Base-by-base conservation (phyloP, 1,284 basidiomycete species). In the Phlebopus sp. region DNA sequence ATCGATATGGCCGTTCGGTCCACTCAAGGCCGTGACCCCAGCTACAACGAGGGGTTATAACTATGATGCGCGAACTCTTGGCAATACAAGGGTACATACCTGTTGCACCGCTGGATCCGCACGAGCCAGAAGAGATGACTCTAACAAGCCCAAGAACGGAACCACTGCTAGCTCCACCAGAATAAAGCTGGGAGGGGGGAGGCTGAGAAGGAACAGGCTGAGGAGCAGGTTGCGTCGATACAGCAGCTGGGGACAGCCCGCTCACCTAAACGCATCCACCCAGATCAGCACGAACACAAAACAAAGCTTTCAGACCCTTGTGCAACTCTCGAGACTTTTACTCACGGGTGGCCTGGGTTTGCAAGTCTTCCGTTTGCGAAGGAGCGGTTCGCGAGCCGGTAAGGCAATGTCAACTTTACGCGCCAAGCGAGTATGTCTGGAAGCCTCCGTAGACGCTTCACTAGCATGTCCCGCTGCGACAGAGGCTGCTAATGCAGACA, bases 1-100 rank as follows among this genome's bases (percentile, higher is more conserved):
- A 52, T 80, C 73, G 46, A 87, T 77, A 54, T 71, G 65, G 18
- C 90, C 90, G 64, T 93, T 93, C 19, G 90, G 89, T 15, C 83
- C 82, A 44, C 69, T 67, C 18, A 70, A 67, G 6, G 66, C 59
- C 4, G 78, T 81, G 47, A 75, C 67, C 25, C 77, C 54, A 55
- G 60, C 84, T 85, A 55, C 13, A 37, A 29, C 9, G 27, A 11
- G 4, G 10, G 36, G 30, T 37, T 29, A 21, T 15, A 29, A 49
- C 27, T 32, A 50, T 42, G 13, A 43, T 13, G 37, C 44, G 31
- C 25, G 46, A 38, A 19, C 39, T 23, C 29, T 29, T 25, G 43
- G 30, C 15, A 14, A 29, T 8, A 29, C 2, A 6, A 32, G 44
- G 6, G 32, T n/a, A 62, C 74, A 37, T 55, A 81, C 79, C 57